phyloP scores from a whole-genome alignment of 371 early-diverging fungal genomes.

The Apophysomyces variabilis region DNA sequence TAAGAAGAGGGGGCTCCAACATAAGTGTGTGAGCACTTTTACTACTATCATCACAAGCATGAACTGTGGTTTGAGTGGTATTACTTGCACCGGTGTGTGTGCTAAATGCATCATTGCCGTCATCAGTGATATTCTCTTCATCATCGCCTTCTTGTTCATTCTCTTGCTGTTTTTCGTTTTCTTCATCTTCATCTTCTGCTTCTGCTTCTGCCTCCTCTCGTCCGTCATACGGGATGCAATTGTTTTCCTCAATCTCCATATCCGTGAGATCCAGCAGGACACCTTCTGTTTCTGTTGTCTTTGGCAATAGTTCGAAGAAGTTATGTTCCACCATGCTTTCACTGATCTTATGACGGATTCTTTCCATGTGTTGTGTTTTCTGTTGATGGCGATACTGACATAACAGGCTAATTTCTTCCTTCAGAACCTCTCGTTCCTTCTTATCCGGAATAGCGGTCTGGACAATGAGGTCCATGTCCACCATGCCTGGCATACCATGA shows the following conservation, averaged over 20 bases:
- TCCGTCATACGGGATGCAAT: slow-evolving; percentile 14
- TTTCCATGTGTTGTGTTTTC: slow-evolving; percentile 41
- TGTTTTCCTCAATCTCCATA: slow-evolving; percentile 25
- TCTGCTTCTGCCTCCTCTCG: not conserved
- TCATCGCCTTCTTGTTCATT: not conserved
- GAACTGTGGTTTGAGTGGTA: not conserved
- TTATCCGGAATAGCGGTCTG: not conserved
- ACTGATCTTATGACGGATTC: not conserved
- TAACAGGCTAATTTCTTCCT: slow-evolving; percentile 38
- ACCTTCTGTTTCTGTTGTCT: not conserved
- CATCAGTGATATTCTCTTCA: not conserved
- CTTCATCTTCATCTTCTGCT: slow-evolving; percentile 15
- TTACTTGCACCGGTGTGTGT: not conserved
- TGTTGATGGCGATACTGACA: slow-evolving; percentile 37
- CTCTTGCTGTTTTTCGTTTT: not conserved
- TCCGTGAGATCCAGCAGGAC: not conserved
- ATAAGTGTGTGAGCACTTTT: slow-evolving; percentile 1
- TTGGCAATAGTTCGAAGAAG: not conserved
- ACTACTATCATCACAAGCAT: slow-evolving; percentile 12
- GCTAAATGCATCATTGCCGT: not conserved
- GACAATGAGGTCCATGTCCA: slow-evolving; percentile 27
- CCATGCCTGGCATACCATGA: slow-evolving; percentile 21
- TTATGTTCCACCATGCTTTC: slow-evolving; percentile 1
- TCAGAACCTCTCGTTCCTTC: not conserved
- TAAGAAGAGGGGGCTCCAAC: slow-evolving; percentile 12